These are phyloP conservation scores for Hygrocybe coccinea DNA, from an alignment of 768 basidiomycete species.

Conservation along the genomic window DNA sequence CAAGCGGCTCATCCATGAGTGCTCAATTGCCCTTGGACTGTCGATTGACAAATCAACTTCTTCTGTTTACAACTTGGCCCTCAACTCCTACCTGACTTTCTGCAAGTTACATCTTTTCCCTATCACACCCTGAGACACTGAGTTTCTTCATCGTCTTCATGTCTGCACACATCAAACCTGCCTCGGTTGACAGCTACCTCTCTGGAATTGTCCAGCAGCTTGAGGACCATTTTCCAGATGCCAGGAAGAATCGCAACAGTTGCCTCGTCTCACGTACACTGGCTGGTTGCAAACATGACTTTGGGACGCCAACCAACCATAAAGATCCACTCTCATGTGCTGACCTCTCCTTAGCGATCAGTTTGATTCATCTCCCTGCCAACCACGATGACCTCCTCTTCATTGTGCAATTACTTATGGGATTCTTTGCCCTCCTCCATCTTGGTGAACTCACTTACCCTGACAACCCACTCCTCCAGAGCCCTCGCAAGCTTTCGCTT, in stretches of 20 bases:
- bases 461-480: background rate
- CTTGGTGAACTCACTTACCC: background rate
- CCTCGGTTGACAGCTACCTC: conserved; percentile 20
- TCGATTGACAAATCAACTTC: conserved; percentile 15
- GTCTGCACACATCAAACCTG: conserved; percentile 20
- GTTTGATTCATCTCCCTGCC: too few relatives aligned
- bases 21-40: conserved; percentile 21
- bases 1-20: conserved; percentile 27
- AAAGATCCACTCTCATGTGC: conserved; percentile 10
- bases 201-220: conserved; percentile 20
- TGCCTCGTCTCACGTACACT: conserved; percentile 12
- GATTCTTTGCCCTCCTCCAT: conserved; percentile 11
- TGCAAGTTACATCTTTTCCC: conserved; percentile 17
- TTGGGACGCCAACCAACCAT: background rate
- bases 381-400: conserved; percentile 22
- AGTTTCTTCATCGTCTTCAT: conserved; percentile 29
- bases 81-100: conserved; percentile 26
- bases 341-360: conserved; percentile 3
- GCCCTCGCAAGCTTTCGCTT: background rate
- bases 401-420: conserved; percentile 8
- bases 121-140: conserved; percentile 26
- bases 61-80: conserved; percentile 18
- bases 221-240: conserved; percentile 17
- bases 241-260: background rate
- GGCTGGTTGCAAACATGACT: conserved; percentile 3